A percentile compares a stretch with the other conserved stretches of the same genome.
phyloP scores from a whole-genome alignment of 352 stramenopile genomes.

The Globisporangium sylvaticum region DNA sequence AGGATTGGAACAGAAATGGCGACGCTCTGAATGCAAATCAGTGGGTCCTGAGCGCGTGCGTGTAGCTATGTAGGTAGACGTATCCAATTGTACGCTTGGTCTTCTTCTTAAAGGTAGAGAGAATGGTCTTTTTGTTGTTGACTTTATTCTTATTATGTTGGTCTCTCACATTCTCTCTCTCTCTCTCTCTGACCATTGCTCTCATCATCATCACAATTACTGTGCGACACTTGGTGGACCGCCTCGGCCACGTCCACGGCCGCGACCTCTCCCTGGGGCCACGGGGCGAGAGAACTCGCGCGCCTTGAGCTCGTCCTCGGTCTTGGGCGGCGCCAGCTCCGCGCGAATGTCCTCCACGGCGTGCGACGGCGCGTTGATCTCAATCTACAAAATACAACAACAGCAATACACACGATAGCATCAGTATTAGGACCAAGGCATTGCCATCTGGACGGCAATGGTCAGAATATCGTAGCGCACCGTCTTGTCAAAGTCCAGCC shows the following conservation, averaged over 20 bases:
- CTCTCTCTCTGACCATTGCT: neutral
- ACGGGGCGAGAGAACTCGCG: constrained; percentile 73
- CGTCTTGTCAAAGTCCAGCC: constrained; percentile 71
- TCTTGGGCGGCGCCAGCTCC: constrained; percentile 47
- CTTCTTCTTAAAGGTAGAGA: neutral
- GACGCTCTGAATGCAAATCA: too few species aligned
- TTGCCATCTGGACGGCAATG: neutral
- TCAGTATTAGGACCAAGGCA: neutral
- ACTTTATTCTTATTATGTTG: neutral
- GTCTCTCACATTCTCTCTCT: neutral
- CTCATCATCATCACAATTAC: neutral
- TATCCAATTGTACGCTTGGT: neutral
- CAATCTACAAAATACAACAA: constrained; percentile 40
- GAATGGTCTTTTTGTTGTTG: constrained; percentile 1
- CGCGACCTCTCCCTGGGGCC: constrained; percentile 56
- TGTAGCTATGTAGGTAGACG: neutral
- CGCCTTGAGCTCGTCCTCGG: constrained; percentile 57
- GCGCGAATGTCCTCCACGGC: constrained; percentile 64
- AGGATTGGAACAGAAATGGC: neutral
- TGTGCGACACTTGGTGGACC: constrained; percentile 16
- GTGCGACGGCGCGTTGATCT: constrained; percentile 62
- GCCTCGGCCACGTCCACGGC: constrained; percentile 47
- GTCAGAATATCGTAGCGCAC: constrained; percentile 15
- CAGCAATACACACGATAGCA: neutral
- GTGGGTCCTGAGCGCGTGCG: neutral